These are phyloP conservation scores for Orbilia brochopaga DNA, from an alignment of 2,329 filamentous ascomycete genomes.

Conservation along the genomic window DNA sequence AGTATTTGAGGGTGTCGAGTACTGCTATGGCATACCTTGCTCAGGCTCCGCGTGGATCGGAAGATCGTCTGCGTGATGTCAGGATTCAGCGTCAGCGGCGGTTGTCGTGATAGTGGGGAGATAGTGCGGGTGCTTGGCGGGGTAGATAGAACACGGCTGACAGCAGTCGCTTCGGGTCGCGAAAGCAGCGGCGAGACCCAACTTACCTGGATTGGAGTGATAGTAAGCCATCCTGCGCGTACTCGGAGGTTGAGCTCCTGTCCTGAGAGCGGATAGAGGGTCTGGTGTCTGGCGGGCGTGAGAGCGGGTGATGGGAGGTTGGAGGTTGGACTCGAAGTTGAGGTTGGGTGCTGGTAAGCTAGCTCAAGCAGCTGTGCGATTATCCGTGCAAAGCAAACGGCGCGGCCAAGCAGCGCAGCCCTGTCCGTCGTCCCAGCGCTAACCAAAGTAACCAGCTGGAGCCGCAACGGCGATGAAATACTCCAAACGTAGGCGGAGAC, in stretches of 20 bases:
- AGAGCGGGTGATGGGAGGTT: conserved; percentile 6
- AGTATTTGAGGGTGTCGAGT: background rate
- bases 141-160: conserved; percentile 10
- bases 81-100: conserved; percentile 23
- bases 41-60: conserved; percentile 49
- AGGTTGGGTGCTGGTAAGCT: conserved; percentile 16
- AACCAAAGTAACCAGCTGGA: background rate
- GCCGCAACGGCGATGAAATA: conserved; percentile 2
- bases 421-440: conserved; percentile 12
- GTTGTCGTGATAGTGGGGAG: conserved; percentile 14
- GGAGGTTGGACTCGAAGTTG: conserved; percentile 7
- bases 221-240: conserved; percentile 44
- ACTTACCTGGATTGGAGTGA: conserved; percentile 44
- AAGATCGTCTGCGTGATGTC: conserved; percentile 35
- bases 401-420: conserved; percentile 29
- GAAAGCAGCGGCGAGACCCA: conserved; percentile 6
- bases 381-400: conserved; percentile 24
- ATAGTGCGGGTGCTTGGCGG: conserved; percentile 35
- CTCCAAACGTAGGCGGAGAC: background rate
- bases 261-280: background rate
- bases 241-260: conserved; percentile 1
- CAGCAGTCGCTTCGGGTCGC: conserved; percentile 4
- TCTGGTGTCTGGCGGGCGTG: conserved; percentile 4
- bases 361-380: conserved; percentile 14
- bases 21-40: conserved; percentile 30